Evolutionary conservation across 768 basidiomycete genomes (phyloP), one percentile per base, ranked within the genome.

Genomic region (Boletus eberwhitei): DNA sequence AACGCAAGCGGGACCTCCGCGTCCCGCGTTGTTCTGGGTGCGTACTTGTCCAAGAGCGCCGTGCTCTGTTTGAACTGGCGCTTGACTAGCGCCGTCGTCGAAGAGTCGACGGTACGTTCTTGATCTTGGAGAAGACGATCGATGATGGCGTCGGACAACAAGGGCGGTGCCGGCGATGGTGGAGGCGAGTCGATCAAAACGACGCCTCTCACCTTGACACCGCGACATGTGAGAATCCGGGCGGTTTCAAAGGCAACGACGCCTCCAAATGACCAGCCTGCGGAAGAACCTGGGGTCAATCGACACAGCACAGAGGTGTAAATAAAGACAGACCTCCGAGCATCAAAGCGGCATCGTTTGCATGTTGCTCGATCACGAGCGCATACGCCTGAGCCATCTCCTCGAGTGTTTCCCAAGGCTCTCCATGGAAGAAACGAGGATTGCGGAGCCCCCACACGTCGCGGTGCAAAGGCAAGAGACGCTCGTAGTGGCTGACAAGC

Each of bases 261-360:
- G 2, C 87, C 88, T 13, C 88, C 88, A 58, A 90, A 87, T 3
- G 88, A 90, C 87, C 87, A 90, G 0, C 88, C 88, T 89, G 50
- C 2, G 14, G 14, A 5, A 31, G 2, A 31, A 19, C 35, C 2
- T 11, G 8, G 22, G 2, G 32, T 53, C 7, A 55, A 39, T 29
- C 5, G 0, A 21, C 55, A 31, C 38, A 44, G 22, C 22, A 49
- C 21, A 22, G n/a, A 5, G 1, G 43, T 5, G 22, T 0, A 5
- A 12, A 49, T 6, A 17, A 48, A 32, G n/a, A 53, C 75, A 50
- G 56, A 85, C 87, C 87, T 66, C 87, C 86, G 3, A 88, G 62
- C 0, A 86, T 65, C 14, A 86, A 59, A 5, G 37, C 14, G 1
- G 75, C 72, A 5, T 73, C 77, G 7, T 64, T 49, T 4, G 69